These are phyloP conservation scores for Flaveria brownii DNA, from an alignment of 129 eudicot species.

Conservation along the genomic window DNA sequence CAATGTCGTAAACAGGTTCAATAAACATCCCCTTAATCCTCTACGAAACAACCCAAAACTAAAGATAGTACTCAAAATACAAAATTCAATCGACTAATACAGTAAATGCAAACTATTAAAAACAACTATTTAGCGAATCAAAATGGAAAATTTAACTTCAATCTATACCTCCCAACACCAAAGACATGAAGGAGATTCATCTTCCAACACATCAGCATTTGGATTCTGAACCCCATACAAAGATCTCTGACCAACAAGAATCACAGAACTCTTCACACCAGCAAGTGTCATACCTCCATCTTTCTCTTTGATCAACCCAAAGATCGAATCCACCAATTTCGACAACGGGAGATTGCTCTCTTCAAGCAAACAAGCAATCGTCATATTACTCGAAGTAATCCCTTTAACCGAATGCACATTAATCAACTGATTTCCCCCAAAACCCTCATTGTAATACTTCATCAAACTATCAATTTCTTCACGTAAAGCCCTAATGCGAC, in stretches of 20 bases:
- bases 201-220: slow-evolving; percentile 89
- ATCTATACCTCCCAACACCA: slow-evolving; percentile 97
- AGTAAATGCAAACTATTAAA: neutral
- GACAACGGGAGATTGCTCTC: slow-evolving; percentile 69
- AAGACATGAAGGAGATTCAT: slow-evolving; percentile 66
- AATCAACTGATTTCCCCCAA: slow-evolving; percentile 13
- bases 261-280: slow-evolving; percentile 69
- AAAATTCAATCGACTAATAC: neutral
- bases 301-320: slow-evolving; percentile 49
- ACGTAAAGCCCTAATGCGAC: slow-evolving; percentile 38
- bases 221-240: slow-evolving; percentile 57
- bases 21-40: neutral
- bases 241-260: slow-evolving; percentile 68
- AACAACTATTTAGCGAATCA: neutral
- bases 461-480: slow-evolving; percentile 55
- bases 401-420: slow-evolving; percentile 24
- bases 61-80: neutral
- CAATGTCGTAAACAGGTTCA: no score
- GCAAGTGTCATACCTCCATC: slow-evolving; percentile 46
- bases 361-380: slow-evolving; percentile 76
- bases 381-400: slow-evolving; percentile 21
- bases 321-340: slow-evolving; percentile 69
- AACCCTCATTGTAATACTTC: slow-evolving; percentile 43
- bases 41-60: slow-evolving; percentile 8
- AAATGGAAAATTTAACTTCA: neutral